A percentile compares a stretch with the other conserved stretches of the same genome.
phyloP scores from a whole-genome alignment of 768 basidiomycete genomes.

The Boletus rubroflammeus region DNA sequence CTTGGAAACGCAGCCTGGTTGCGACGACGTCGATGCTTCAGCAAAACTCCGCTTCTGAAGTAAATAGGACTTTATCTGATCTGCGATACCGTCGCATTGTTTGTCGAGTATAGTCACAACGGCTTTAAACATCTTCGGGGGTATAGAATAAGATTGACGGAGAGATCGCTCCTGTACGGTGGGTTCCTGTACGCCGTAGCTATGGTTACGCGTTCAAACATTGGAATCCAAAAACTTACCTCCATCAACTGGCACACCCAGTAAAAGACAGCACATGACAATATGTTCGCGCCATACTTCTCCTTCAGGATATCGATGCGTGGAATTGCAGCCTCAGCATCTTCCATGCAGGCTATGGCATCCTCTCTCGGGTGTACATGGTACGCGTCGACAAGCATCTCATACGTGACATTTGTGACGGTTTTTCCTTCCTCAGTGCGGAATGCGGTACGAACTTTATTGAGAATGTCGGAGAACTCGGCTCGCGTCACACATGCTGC shows the following conservation, averaged over 20 bases:
- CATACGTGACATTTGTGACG: slow-evolving; percentile 24
- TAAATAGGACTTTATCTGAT: slow-evolving; percentile 18
- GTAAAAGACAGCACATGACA: slow-evolving; percentile 41
- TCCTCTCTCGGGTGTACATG: slow-evolving; percentile 11
- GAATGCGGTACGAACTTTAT: slow-evolving; percentile 20
- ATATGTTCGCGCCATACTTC: slow-evolving; percentile 16
- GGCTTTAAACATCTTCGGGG: slow-evolving; percentile 17
- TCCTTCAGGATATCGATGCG: slow-evolving; percentile 13
- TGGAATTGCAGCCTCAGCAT: slow-evolving; percentile 29
- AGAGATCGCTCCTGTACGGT: slow-evolving; percentile 21
- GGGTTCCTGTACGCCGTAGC: slow-evolving; percentile 14
- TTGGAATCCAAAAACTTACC: slow-evolving; percentile 20
- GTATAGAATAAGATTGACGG: slow-evolving; percentile 16
- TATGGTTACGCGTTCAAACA: not conserved
- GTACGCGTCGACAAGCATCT: slow-evolving; percentile 31
- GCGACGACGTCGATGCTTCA: not conserved
- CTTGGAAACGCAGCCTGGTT: not conserved
- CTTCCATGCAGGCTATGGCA: slow-evolving; percentile 32
- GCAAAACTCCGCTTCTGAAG: slow-evolving; percentile 2
- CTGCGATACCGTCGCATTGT: slow-evolving; percentile 24
- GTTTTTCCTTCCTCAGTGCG: not conserved
- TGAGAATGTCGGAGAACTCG: slow-evolving; percentile 24
- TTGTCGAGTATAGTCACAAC: slow-evolving; percentile 20
- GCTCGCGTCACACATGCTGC: slow-evolving; percentile 22
- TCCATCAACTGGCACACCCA: slow-evolving; percentile 43